These are phyloP conservation scores for Salix purpurea DNA, from an alignment of 345 rosid species.

Conservation along the genomic window DNA sequence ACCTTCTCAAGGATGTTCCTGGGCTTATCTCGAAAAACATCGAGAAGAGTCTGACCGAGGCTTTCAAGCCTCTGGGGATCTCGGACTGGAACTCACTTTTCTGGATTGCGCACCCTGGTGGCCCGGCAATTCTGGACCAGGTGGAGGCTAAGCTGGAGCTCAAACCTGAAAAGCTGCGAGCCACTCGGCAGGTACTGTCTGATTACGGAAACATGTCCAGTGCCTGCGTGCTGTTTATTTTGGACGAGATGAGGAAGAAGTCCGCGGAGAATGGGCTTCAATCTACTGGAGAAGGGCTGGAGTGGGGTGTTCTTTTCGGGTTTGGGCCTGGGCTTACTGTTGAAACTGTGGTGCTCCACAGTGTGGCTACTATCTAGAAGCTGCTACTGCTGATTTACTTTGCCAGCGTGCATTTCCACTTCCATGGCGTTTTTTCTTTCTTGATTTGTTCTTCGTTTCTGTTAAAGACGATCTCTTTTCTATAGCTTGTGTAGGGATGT, in stretches of 20 bases:
- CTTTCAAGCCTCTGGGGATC: constrained; percentile 65
- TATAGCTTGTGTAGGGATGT: no score
- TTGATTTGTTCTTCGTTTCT: not conserved
- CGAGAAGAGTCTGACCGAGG: constrained; percentile 57
- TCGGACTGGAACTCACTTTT: constrained; percentile 76
- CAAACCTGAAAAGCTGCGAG: constrained; percentile 46
- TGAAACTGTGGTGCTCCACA: constrained; percentile 72
- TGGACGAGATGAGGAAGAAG: constrained; percentile 77
- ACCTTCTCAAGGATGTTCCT: constrained; percentile 61
- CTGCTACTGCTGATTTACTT: not conserved
- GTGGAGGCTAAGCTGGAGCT: constrained; percentile 55
- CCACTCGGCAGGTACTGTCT: constrained; percentile 56
- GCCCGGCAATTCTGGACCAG: constrained; percentile 60
- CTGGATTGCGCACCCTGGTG: constrained; percentile 82
- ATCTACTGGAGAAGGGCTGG: constrained; percentile 74
- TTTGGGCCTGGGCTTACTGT: constrained; percentile 87
- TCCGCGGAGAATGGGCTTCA: constrained; percentile 44
- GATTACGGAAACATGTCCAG: constrained; percentile 85
- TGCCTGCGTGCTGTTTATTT: constrained; percentile 67
- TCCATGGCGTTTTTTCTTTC: not conserved
- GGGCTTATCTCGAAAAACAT: constrained; percentile 66
- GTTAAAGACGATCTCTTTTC: not conserved
- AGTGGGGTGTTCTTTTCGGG: constrained; percentile 82
- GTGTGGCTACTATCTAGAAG: constrained; percentile 14
- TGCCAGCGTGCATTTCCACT: not conserved